These are phyloP conservation scores for Diaporthe vexans DNA, from an alignment of 2,329 filamentous ascomycete species.

Conservation along the genomic window DNA sequence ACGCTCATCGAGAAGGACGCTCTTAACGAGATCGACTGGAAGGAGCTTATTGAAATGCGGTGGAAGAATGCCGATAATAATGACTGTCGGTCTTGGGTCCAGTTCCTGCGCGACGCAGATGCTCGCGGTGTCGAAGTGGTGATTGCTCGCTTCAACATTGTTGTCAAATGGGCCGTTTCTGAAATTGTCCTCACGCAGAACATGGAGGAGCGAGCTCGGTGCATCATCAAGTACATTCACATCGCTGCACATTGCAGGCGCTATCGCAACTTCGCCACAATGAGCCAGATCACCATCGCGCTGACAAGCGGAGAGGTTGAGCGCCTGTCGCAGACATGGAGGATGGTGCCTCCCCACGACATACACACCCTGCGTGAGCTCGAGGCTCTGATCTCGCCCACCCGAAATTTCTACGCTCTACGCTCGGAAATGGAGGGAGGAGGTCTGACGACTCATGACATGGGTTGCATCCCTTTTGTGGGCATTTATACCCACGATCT, in stretches of 20 bases:
- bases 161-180: slow-evolving; percentile 89
- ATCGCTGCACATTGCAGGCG: slow-evolving; percentile 82
- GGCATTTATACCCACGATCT: slow-evolving; percentile 88
- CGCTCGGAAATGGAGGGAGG: slow-evolving; percentile 83
- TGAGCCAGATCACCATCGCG: slow-evolving; percentile 84
- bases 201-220: slow-evolving; percentile 79
- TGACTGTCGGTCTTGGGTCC: slow-evolving; percentile 82
- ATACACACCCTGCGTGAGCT: slow-evolving; percentile 76
- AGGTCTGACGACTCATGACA: slow-evolving; percentile 66
- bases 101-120: slow-evolving; percentile 80
- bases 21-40: slow-evolving; percentile 89
- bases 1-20: slow-evolving; percentile 90
- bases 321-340: slow-evolving; percentile 79
- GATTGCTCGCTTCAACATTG: slow-evolving; percentile 88
- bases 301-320: slow-evolving; percentile 80
- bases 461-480: slow-evolving; percentile 86
- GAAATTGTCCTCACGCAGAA: slow-evolving; percentile 82
- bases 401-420: slow-evolving; percentile 82
- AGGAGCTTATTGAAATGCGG: slow-evolving; percentile 85
- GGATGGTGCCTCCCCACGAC: slow-evolving; percentile 75
- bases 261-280: slow-evolving; percentile 86
- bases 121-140: slow-evolving; percentile 85
- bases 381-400: slow-evolving; percentile 80
- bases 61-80: slow-evolving; percentile 80
- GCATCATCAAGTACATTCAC: slow-evolving; percentile 86